phyloP scores from a whole-genome alignment of 2,329 filamentous ascomycete genomes.

The Microthyrium microscopicum region DNA sequence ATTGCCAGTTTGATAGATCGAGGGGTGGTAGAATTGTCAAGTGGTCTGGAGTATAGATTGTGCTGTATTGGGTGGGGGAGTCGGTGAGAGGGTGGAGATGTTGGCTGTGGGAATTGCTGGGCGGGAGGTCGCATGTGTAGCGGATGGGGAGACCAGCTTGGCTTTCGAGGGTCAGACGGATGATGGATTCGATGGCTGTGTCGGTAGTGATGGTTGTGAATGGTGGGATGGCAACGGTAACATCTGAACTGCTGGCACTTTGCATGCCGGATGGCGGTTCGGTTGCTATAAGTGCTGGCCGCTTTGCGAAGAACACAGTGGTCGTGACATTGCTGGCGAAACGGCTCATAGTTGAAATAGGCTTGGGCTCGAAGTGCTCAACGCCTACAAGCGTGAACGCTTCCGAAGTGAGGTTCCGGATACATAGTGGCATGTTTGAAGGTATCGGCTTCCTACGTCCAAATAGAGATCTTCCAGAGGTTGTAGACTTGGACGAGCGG shows the following conservation, averaged over 20 bases:
- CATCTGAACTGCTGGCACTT: slow-evolving; percentile 43
- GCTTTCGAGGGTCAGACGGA: slow-evolving; percentile 59
- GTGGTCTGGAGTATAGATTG: slow-evolving; percentile 25
- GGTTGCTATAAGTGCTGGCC: slow-evolving; percentile 20
- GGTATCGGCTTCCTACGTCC: too few relatives aligned
- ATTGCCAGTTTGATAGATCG: slow-evolving; percentile 65
- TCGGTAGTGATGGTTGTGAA: slow-evolving; percentile 51
- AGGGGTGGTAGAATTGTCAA: slow-evolving; percentile 54
- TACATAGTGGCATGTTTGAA: too few relatives aligned
- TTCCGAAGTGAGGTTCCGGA: too few relatives aligned
- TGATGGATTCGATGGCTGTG: slow-evolving; percentile 44
- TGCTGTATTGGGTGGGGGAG: slow-evolving; percentile 22
- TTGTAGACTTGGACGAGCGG: too few relatives aligned
- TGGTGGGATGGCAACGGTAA: slow-evolving; percentile 46
- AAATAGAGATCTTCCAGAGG: too few relatives aligned
- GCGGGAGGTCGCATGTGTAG: slow-evolving; percentile 20
- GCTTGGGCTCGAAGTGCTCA: too few relatives aligned
- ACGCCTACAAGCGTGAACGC: too few relatives aligned
- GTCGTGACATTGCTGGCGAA: slow-evolving; percentile 30
- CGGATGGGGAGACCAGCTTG: slow-evolving; percentile 40
- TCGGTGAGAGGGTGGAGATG: slow-evolving; percentile 20
- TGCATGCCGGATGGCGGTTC: slow-evolving; percentile 34
- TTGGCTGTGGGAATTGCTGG: too few relatives aligned
- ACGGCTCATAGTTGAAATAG: slow-evolving; percentile 18
- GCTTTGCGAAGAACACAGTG: slow-evolving; percentile 8